Percentiles rank a stretch among this genome's conserved stretches.
Conservation (phyloP, 148 eudicot species). For the Limonium bicolor region DNA sequence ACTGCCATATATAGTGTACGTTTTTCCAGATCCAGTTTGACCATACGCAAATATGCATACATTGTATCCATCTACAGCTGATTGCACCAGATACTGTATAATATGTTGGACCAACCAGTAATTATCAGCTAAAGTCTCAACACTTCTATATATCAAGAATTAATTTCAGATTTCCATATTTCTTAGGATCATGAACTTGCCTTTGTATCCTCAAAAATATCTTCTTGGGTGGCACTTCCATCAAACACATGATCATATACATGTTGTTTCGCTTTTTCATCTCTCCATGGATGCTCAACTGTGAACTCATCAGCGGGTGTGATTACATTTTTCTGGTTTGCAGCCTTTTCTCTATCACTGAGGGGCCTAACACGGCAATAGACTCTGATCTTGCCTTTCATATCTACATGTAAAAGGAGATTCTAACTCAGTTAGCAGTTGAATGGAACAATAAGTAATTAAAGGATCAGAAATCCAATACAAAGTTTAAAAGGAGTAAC, state of each 20-base stretch:
- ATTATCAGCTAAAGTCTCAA: no score
- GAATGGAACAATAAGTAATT: background rate
- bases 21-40: slow-evolving; percentile 99
- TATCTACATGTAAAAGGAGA: slow-evolving; percentile 29
- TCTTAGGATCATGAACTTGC: no score
- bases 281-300: slow-evolving; percentile 90
- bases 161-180: no score
- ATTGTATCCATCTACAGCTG: slow-evolving; percentile 92
- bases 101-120: no score
- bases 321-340: slow-evolving; percentile 42
- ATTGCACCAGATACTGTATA: slow-evolving; percentile 90
- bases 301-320: slow-evolving; percentile 74
- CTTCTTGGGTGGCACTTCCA: slow-evolving; percentile 71
- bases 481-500: background rate
- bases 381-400: slow-evolving; percentile 97
- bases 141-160: no score
- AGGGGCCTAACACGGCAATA: slow-evolving; percentile 85
- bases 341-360: slow-evolving; percentile 57
- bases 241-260: slow-evolving; percentile 90
- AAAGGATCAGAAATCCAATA: background rate
- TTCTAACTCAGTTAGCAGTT: background rate
- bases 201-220: slow-evolving; percentile 95
- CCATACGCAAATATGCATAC: slow-evolving; percentile 99
- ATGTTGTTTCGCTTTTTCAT: slow-evolving; percentile 78
- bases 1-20: slow-evolving; percentile 83